A percentile compares a stretch with the other conserved stretches of the same genome.
These are phyloP conservation scores for Musa beccarii DNA, from an alignment of 176 grass and related monocot species.

Conservation along the genomic window DNA sequence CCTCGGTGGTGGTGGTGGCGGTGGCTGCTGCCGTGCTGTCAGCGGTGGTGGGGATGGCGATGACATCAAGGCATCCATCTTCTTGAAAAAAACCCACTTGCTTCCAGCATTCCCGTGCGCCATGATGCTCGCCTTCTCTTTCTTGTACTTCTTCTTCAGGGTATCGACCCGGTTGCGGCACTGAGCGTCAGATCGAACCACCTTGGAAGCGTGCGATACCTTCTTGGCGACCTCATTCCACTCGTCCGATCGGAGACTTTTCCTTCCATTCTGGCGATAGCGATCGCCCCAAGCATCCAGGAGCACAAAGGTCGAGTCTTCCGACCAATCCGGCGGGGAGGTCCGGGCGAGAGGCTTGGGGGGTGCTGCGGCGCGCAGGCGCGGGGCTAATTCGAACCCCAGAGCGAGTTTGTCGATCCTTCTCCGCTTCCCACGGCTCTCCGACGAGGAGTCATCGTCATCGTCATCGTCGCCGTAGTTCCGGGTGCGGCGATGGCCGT, in stretches of 20 bases:
- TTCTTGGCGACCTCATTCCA: constrained; percentile 54
- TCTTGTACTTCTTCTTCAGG: constrained; percentile 72
- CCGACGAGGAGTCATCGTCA: not conserved
- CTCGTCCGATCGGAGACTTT: constrained; percentile 48
- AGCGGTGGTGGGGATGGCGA: constrained; percentile 6
- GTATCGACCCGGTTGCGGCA: constrained; percentile 77
- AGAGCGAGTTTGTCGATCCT: constrained; percentile 40
- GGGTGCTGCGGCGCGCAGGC: constrained; percentile 7
- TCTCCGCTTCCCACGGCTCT: constrained; percentile 14
- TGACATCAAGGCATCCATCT: constrained; percentile 41
- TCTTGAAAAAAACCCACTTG: constrained; percentile 67
- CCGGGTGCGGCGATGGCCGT: not conserved
- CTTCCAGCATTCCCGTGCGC: constrained; percentile 18
- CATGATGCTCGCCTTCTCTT: constrained; percentile 44
- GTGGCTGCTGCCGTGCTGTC: not conserved
- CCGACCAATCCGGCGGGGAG: constrained; percentile 40
- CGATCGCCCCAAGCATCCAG: constrained; percentile 72
- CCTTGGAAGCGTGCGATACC: not conserved
- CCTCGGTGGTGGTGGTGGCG: constrained; percentile 21
- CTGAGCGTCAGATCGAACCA: constrained; percentile 36
- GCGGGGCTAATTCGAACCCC: constrained; percentile 67
- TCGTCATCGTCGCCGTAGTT: not conserved
- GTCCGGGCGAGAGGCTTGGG: not conserved
- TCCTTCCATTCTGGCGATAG: constrained; percentile 36
- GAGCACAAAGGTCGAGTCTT: constrained; percentile 60